phyloP scores from a whole-genome alignment of 2,329 filamentous ascomycete genomes.

The Penicillium concentricum region DNA sequence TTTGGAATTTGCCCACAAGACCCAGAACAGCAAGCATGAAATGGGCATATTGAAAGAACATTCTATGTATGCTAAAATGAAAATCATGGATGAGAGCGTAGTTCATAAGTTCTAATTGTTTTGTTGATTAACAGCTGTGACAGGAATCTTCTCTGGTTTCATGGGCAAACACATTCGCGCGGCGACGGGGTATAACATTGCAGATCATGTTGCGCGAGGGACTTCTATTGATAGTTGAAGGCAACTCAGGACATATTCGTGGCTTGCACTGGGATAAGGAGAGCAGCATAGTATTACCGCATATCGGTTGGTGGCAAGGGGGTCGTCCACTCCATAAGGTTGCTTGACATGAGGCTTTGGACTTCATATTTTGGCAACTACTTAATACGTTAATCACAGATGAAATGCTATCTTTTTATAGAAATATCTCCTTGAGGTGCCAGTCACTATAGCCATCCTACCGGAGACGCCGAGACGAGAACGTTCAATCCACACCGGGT shows the following conservation, averaged over 20 bases:
- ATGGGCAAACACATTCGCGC: constrained; percentile 10
- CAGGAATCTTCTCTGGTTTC: constrained; percentile 26
- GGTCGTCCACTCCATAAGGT: not conserved
- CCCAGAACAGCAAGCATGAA: constrained; percentile 36
- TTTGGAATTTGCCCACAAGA: constrained; percentile 27
- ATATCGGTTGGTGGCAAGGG: not conserved
- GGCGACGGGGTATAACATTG: constrained; percentile 17
- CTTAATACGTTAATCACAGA: not conserved
- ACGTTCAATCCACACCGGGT: not conserved
- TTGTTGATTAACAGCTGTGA: constrained; percentile 1
- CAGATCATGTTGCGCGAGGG: constrained; percentile 12
- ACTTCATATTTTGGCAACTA: not conserved
- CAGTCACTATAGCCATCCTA: not conserved
- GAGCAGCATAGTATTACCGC: not conserved
- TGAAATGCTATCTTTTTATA: not conserved
- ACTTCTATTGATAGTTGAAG: not conserved
- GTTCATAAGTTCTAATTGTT: not conserved
- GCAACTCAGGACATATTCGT: not conserved
- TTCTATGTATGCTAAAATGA: constrained; percentile 38
- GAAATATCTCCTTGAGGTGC: too few relatives aligned
- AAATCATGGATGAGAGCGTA: constrained; percentile 32
- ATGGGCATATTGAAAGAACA: constrained; percentile 37
- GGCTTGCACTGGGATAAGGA: not conserved
- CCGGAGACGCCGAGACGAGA: not conserved
- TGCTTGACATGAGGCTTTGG: not conserved